phyloP scores from a whole-genome alignment of 306 rosid genomes.

The Casuarina glauca region DNA sequence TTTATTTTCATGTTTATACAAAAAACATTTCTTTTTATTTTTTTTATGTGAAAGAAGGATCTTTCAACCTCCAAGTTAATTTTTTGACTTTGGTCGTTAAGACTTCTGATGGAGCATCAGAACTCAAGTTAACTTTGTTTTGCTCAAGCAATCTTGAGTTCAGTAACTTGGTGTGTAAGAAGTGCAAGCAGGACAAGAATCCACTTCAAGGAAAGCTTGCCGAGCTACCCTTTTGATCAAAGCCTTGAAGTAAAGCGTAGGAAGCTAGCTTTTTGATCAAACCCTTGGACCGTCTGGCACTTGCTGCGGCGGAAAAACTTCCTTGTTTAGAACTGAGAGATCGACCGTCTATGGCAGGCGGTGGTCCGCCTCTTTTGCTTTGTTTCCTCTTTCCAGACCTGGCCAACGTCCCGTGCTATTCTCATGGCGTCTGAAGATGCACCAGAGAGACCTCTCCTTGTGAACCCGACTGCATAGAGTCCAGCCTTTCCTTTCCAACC shows the following conservation, averaged over 20 bases:
- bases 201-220: too few species aligned
- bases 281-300: too few species aligned
- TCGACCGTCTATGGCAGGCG: conserved; percentile 76
- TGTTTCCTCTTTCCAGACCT: conserved; percentile 71
- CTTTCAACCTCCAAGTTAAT: too few species aligned
- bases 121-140: background rate
- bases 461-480: conserved; percentile 90
- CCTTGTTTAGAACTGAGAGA: conserved; percentile 64
- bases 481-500: conserved; percentile 93
- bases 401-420: conserved; percentile 75
- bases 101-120: too few species aligned
- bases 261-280: too few species aligned
- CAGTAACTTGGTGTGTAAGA: too few species aligned
- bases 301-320: background rate
- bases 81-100: too few species aligned
- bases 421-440: conserved; percentile 73
- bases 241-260: too few species aligned
- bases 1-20: conserved; percentile 29
- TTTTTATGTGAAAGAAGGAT: too few species aligned
- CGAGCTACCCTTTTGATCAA: too few species aligned
- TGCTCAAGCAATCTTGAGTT: too few species aligned
- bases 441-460: conserved; percentile 92
- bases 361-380: conserved; percentile 52
- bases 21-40: conserved; percentile 9
- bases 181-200: too few species aligned